Evolutionary conservation across 306 rosid genomes (phyloP), one percentile per base, ranked within the genome.

Genomic region (Prinsepia uniflora): DNA sequence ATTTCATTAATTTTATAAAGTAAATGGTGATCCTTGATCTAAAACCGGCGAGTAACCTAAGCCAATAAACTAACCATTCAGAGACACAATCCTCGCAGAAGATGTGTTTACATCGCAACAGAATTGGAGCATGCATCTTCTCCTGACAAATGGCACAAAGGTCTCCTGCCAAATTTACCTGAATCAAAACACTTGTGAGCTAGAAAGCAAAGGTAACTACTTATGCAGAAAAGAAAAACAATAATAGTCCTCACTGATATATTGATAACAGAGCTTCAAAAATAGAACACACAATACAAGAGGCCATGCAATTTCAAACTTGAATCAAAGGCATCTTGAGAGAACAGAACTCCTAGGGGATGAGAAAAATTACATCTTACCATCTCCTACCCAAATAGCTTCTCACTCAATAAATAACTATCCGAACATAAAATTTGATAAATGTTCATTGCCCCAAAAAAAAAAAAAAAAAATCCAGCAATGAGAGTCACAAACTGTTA

Each of bases 71-170:
- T 90, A 55, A 94, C 98, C 98, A 94, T 81, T 90, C 96, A 1
- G 95, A 89, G 55, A 90, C 96, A 79, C 98, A 90, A 67, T 94
- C 96, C 77, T 94, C 98, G 12, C 98, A 94, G 83, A 94, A 94
- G 75, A 94, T 83, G 78, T 90, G 98, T 63, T 90, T 90, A 76
- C 98, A 94, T 68, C 89, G 78, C 76, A 94, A 84, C 63, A 87
- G 79, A 74, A 90, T 82, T 20, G 98, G 98, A 78, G 84, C 83
- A 68, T 76, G 89, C 86, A 89, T 87, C 88, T 89, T 94, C 91
- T 89, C 97, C 80, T 90, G 98, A 86, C 97, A 94, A 78, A 94
- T 90, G 76, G 97, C 94, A 73, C 98, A 93, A 47, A 87, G 84
- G 78, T 94, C 97, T 68, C 97, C 96, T 8, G 86, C 91, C 12